Evolutionary conservation across 176 grass and related monocot species (phyloP), one percentile per base, ranked within the genome.

Genomic region (Lolium multiflorum): DNA sequence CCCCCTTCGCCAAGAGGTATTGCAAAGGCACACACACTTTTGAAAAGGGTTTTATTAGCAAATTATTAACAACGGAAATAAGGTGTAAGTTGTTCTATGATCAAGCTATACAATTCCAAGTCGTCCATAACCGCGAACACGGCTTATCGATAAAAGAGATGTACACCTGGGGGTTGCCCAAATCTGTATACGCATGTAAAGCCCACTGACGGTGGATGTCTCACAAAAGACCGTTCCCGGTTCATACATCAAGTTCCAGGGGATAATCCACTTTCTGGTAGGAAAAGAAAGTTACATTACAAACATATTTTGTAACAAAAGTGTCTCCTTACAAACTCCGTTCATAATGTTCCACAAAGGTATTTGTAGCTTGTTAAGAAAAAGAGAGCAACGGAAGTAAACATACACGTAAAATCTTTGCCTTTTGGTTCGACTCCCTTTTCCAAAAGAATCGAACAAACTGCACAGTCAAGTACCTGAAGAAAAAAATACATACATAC

Each of bases 381-480:
- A 49, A 74, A 80, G 50, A 76, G 10, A 74, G 39, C 38, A 82
- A 43, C 1, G 41, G 54, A 72, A 83, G 47, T 8, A 57, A 83
- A 74, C 84, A 71, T 94, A 99, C 97, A 86, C 97, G 87, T 80
- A 99, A 90, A 84, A 99, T 99, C 87, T 99, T 99, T 44, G 97
- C 97, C 87, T 99, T 99, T 70, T 99, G 97, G 85, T 96, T 99
- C 43, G 97, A 94, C 70, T 99, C 97, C 78, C 97, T 97, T 91
- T 99, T 99, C 97, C 97, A 99, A 76, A 99, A 99, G 90, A 99
- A 99, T 63, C 97, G 97, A 38, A 99, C 97, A 78, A 99, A 99
- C 63, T 99, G 97, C 76, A 98, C 82, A 63, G 95, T 93, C 89
- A 98, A 90, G 75, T 98, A 98, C 87, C 95, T 98, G 88, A 89